Percentiles rank a stretch among this genome's conserved stretches.
These are phyloP conservation scores for Globisporangium megalacanthum DNA, from an alignment of 352 stramenopile genomes.

Conservation along the genomic window DNA sequence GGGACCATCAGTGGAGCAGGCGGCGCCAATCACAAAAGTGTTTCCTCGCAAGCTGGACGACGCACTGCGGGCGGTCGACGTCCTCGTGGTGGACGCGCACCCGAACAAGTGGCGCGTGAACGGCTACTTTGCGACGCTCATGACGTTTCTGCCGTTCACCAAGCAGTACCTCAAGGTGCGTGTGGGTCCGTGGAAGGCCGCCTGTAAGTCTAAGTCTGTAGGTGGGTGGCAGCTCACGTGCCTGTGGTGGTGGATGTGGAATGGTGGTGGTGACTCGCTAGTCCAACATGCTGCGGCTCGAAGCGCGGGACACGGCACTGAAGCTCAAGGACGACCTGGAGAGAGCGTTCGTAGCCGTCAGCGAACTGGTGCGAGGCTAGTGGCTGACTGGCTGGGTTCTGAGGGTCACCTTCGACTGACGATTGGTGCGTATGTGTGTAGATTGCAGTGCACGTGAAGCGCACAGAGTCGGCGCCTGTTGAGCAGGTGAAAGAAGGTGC, in stretches of 20 bases:
- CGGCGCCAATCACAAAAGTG: constrained; percentile 66
- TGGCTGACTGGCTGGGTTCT: not conserved
- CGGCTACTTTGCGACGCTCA: constrained; percentile 83
- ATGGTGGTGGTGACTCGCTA: constrained; percentile 9
- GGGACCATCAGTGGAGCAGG: constrained; percentile 31
- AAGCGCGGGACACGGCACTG: constrained; percentile 65
- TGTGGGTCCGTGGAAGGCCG: not conserved
- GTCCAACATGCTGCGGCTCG: constrained; percentile 83
- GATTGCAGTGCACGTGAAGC: constrained; percentile 33
- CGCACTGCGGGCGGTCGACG: constrained; percentile 68
- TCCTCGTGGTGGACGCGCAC: constrained; percentile 74
- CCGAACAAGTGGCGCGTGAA: constrained; percentile 88
- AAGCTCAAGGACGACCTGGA: constrained; percentile 59
- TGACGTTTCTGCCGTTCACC: constrained; percentile 85
- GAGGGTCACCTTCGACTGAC: constrained; percentile 1
- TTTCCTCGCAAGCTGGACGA: constrained; percentile 80
- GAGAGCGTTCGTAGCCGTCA: constrained; percentile 25
- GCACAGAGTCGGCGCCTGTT: constrained; percentile 23
- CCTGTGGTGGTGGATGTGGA: not conserved
- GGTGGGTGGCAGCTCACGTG: not conserved
- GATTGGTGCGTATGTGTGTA: constrained; percentile 8
- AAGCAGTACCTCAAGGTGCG: constrained; percentile 82
- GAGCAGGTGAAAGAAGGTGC: constrained; percentile 61
- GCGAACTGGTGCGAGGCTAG: constrained; percentile 15
- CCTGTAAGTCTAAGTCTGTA: too few relatives aligned